Conservation (phyloP, 306 rosid genomes). For the Medicago ruthenica region DNA sequence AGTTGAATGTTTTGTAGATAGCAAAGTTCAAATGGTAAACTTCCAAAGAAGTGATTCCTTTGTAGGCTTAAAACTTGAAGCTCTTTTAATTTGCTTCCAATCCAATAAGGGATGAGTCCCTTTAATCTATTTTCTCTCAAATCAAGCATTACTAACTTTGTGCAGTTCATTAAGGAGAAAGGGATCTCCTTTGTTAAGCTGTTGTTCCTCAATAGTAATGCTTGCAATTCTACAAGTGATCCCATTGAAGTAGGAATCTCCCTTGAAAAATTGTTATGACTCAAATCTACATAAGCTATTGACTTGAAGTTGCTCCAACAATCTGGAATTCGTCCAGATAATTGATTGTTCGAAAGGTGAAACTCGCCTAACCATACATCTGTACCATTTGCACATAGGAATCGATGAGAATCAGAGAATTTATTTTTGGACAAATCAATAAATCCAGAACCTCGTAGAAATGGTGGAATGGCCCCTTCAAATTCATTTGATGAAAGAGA, state of each 20-base stretch:
- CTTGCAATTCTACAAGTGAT: neutral
- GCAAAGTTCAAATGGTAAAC: constrained; percentile 25
- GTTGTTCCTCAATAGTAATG: constrained; percentile 29
- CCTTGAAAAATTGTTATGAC: constrained; percentile 31
- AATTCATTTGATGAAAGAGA: neutral
- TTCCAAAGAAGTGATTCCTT: constrained; percentile 27
- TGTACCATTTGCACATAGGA: neutral
- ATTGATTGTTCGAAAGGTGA: constrained; percentile 21
- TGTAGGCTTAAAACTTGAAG: constrained; percentile 27
- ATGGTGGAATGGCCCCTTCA: constrained; percentile 30
- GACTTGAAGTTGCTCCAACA: neutral
- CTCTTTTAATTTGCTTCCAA: constrained; percentile 5
- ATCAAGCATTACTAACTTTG: constrained; percentile 11
- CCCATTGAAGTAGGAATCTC: constrained; percentile 35
- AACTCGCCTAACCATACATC: neutral
- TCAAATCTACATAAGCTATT: constrained; percentile 35
- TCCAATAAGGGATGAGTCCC: constrained; percentile 39
- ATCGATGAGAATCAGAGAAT: neutral
- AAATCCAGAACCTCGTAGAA: neutral
- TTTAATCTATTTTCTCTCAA: constrained; percentile 26
- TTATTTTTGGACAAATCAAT: constrained; percentile 39
- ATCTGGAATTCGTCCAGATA: neutral
- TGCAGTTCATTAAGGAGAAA: neutral
- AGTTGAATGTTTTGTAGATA: constrained; percentile 7
- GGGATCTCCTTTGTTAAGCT: neutral